Evolutionary conservation across 2,329 filamentous ascomycete species (phyloP), one percentile per base, ranked within the genome.

Genomic region (Elsinoe batatas): DNA sequence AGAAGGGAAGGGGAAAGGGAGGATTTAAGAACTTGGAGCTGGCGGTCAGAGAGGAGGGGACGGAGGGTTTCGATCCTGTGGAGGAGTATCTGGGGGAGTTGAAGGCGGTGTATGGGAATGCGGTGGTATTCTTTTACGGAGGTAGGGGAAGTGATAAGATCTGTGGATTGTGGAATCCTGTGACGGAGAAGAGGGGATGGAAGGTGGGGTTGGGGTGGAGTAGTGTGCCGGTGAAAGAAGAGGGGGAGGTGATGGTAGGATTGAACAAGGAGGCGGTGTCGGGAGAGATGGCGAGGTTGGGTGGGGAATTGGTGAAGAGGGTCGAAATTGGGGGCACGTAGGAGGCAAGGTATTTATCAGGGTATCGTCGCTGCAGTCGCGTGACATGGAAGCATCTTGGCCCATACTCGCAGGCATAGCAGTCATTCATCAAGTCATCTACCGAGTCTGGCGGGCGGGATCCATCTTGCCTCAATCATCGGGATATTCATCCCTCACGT

Each of bases 81-180:
- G 71, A 74, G 7, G 73, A 82, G 7, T 83, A 91, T 57, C 69
- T 90, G 13, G 70, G 75, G 13, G 87, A 93, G 63, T 73, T 97
- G 11, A 75, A 81, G 60, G 72, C 72, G 3, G 68, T 82, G 1
- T 96, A 90, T 66, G 78, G 79, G 3, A 79, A 83, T 35, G 79
- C 81, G 2, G 73, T 95, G 33, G 73, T 96, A 1, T 88, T 96
- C 69, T 96, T 97, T 74, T 79, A 83, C 60, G 84, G 89, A 32
- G 76, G 72, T 3, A 68, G 75, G 1, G 74, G 76, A 1, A 76
- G 82, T 20, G 76, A 81, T 56, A 66, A 78, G 6, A 77, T 87
- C 66, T 79, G 78, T 10, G 84, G 82, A 0, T 64, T 87, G 42
- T 87, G 84, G 83, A 84, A 80, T 64, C 84, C 83, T 0, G 67